Conservation (phyloP, 441 rosid genomes). For the Hura crepitans region DNA sequence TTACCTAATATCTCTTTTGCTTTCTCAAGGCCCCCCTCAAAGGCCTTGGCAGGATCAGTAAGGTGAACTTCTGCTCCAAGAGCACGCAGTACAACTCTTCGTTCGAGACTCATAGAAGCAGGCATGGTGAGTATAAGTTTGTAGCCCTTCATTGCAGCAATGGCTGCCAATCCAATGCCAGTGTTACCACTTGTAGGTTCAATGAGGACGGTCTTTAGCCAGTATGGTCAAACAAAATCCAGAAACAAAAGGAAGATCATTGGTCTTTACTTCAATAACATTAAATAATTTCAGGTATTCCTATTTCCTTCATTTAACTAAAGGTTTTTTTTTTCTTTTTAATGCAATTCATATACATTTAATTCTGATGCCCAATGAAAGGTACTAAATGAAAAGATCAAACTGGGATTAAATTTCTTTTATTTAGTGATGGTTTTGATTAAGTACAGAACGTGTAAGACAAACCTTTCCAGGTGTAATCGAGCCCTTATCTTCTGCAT, state of each 20-base stretch:
- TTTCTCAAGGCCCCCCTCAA: conserved; percentile 37
- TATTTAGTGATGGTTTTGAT: background rate
- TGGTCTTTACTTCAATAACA: background rate
- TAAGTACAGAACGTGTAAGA: background rate
- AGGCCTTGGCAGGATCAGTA: conserved; percentile 41
- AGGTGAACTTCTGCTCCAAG: conserved; percentile 68
- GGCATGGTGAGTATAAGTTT: conserved; percentile 56
- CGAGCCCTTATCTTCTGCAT: conserved; percentile 75
- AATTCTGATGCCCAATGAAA: background rate
- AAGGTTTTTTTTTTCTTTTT: background rate
- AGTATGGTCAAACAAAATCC: conserved; percentile 1
- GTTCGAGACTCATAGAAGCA: conserved; percentile 48
- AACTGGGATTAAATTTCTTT: too few species aligned
- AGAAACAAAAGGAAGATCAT: conserved; percentile 1
- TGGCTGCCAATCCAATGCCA: conserved; percentile 63
- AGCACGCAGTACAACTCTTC: conserved; percentile 55
- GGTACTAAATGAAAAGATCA: too few species aligned
- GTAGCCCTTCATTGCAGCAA: conserved; percentile 75
- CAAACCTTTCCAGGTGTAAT: conserved; percentile 70
- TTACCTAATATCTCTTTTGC: conserved; percentile 49
- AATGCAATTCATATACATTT: background rate
- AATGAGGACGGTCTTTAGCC: conserved; percentile 45
- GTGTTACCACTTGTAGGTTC: conserved; percentile 72
- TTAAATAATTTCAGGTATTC: background rate
- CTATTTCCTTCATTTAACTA: too few species aligned